Percentiles rank a stretch among this genome's conserved stretches.
Conservation (phyloP, 106 monocot genomes). For the Phalaenopsis aphrodite region DNA sequence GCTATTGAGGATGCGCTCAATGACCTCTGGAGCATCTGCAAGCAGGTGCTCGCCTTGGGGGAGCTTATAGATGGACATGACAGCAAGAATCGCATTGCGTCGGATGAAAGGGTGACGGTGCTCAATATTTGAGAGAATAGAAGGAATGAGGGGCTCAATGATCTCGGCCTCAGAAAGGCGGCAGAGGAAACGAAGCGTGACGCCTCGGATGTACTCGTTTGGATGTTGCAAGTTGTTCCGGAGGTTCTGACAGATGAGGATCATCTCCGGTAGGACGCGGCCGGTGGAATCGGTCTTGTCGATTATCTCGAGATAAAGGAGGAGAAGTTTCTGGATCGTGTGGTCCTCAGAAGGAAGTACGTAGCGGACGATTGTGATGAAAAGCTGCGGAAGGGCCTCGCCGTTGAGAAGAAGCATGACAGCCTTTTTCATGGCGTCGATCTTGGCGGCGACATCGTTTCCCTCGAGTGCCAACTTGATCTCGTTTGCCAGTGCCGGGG, state of each 20-base stretch:
- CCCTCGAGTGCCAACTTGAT: slow-evolving; percentile 69
- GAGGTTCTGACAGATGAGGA: slow-evolving; percentile 74
- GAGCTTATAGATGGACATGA: slow-evolving; percentile 42
- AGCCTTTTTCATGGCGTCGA: slow-evolving; percentile 76
- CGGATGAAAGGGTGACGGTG: slow-evolving; percentile 55
- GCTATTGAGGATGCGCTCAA: slow-evolving; percentile 43
- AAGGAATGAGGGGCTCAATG: slow-evolving; percentile 61
- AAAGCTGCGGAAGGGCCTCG: slow-evolving; percentile 63
- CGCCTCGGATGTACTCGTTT: slow-evolving; percentile 76
- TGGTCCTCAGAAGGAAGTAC: slow-evolving; percentile 79
- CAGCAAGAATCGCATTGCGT: slow-evolving; percentile 43
- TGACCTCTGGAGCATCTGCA: slow-evolving; percentile 62
- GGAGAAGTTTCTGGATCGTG: slow-evolving; percentile 77
- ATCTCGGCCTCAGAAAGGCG: slow-evolving; percentile 61
- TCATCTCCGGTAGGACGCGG: slow-evolving; percentile 76
- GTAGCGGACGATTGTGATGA: slow-evolving; percentile 80
- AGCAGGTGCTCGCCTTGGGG: slow-evolving; percentile 67
- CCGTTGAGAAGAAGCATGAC: slow-evolving; percentile 74
- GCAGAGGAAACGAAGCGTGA: slow-evolving; percentile 70
- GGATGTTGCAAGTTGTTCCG: slow-evolving; percentile 73
- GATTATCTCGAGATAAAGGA: slow-evolving; percentile 70
- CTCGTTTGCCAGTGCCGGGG: slow-evolving; percentile 58
- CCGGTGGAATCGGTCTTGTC: slow-evolving; percentile 66
- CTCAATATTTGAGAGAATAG: slow-evolving; percentile 52
- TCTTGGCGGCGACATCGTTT: slow-evolving; percentile 39